Percentiles rank a stretch among this genome's conserved stretches.
Conservation (phyloP, 257 asterid genomes). For the Fraxinus excelsior region DNA sequence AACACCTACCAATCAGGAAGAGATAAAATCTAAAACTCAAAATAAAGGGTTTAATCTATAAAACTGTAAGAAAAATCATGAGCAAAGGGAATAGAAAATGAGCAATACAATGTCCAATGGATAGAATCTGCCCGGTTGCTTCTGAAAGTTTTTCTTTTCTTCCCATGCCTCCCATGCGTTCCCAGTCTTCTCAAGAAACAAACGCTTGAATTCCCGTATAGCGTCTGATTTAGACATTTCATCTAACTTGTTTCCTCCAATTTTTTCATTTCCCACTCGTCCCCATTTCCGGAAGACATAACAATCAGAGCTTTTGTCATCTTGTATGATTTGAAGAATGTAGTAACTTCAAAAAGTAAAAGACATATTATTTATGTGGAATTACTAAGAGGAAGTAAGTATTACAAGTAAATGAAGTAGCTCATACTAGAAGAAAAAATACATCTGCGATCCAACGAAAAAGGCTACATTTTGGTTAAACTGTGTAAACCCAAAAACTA, state of each 20-base stretch:
- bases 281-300: constrained; percentile 97
- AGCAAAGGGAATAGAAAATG: constrained; percentile 14
- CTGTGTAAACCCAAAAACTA: constrained; percentile 12
- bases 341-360: constrained; percentile 64
- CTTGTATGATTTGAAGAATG: constrained; percentile 92
- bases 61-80: constrained; percentile 13
- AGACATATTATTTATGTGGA: constrained; percentile 14
- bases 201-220: constrained; percentile 69
- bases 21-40: constrained; percentile 14
- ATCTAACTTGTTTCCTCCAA: constrained; percentile 75
- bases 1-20: constrained; percentile 18
- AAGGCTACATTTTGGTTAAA: background rate
- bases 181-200: constrained; percentile 91
- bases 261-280: constrained; percentile 91
- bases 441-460: background rate
- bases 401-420: constrained; percentile 7
- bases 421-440: background rate
- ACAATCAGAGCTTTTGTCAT: constrained; percentile 81
- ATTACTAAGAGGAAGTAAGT: constrained; percentile 20
- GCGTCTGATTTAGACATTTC: constrained; percentile 69
- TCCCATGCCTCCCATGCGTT: constrained; percentile 93
- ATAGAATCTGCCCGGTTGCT: constrained; percentile 89
- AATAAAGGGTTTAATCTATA: constrained; percentile 1
- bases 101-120: constrained; percentile 81
- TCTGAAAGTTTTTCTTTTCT: constrained; percentile 56